Conservation (phyloP, 345 rosid genomes). For the Salix exigua region DNA sequence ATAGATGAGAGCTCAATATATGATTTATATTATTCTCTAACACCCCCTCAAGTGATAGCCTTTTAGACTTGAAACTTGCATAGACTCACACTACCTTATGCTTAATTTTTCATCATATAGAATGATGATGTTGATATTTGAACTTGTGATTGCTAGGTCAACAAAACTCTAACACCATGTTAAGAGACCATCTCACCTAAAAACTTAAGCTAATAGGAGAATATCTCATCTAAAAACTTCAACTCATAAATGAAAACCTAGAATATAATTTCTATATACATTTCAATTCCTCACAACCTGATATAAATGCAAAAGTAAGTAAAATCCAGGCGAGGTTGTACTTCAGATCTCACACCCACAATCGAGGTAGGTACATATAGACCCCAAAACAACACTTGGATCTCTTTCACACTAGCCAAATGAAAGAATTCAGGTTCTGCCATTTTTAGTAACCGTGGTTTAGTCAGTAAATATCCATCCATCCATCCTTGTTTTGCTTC, state of each 20-base stretch:
- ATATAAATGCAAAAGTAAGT: constrained; percentile 16
- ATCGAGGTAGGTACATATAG: not conserved
- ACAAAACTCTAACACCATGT: too few species aligned
- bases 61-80: too few species aligned
- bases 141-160: too few species aligned
- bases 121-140: too few species aligned
- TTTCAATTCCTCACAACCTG: constrained; percentile 11
- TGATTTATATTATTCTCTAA: too few species aligned
- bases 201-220: accelerated
- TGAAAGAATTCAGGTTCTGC: not conserved
- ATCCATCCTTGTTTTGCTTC: not conserved
- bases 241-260: too few species aligned
- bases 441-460: not conserved
- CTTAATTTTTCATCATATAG: too few species aligned
- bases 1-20: too few species aligned
- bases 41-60: too few species aligned
- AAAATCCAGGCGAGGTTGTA: not conserved
- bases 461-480: not conserved
- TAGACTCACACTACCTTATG: too few species aligned
- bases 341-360: constrained; percentile 17
- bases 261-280: not conserved
- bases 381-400: not conserved
- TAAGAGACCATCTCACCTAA: too few species aligned
- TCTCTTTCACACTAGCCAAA: not conserved
- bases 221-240: too few species aligned